Evolutionary conservation across 495 filamentous ascomycete genomes (phyloP), one percentile per base, ranked within the genome.

Genomic region (Cercophora samala): DNA sequence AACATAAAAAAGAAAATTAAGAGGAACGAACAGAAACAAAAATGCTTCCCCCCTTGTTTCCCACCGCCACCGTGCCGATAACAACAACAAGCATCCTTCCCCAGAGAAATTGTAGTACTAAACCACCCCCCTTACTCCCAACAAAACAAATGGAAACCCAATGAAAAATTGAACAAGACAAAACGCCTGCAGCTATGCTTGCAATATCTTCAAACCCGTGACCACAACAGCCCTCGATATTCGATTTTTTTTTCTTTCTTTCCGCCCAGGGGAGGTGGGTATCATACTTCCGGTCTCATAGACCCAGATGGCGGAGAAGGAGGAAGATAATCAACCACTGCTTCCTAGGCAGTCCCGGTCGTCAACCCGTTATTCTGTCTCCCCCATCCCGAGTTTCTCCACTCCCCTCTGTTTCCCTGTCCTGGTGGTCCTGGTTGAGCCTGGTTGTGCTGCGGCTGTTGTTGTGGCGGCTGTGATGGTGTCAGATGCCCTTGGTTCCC

Each of bases 301-400:
- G n/a, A 15, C 2, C 25, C 4, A 23, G 24, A 19, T 2, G 58
- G n/a, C 21, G 58, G 26, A 19, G 37, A 56, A 54, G 22, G 63
- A 37, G 25, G 61, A 1, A 46, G 55, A n/a, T 37, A 42, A 52
- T 18, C 60, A 62, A n/a, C 54, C 52, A 25, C 42, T 62, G 58
- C 55, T 42, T 51, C 55, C 70, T 74, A 77, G 59, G 69, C 70
- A 55, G 71, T 76, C 60, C 76, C 70, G 18, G 72, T 74, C 26
- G 77, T 75, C 68, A 78, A 66, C 29, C 74, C 68, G 56, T 73
- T 79, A 59, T 79, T 78, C 58, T 75, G 79, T 53, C 75, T 77
- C 26, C 73, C 77, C 82, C 81, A 86, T 15, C 73, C 82, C 11
- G 83, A 86, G 69, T 85, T 85, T 2, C 85, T 78, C 78, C 84